Evolutionary conservation across 2,329 filamentous ascomycete species (phyloP), one percentile per base, ranked within the genome.

Genomic region (Sordariomycetes sp.): DNA sequence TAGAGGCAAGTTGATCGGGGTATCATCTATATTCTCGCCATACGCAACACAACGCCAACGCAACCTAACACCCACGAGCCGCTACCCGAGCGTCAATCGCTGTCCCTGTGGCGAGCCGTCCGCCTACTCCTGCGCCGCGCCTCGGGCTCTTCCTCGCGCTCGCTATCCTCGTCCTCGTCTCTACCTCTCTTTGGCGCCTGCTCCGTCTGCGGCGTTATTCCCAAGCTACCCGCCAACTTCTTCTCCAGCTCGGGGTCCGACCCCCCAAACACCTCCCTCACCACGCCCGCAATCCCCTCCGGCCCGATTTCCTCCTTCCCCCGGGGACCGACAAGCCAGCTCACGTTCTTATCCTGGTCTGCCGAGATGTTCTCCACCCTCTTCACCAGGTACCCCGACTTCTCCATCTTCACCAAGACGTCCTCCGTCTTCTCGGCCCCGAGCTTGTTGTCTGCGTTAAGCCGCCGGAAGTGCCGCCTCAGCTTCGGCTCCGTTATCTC

Each of bases 271-370:
- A 85, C 75, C 57, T 77, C 69, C 66, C 81, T 71, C 3, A 90
- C 82, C 61, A 96, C 70, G 0, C 82, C 84, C 20, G 84, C 81
- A 13, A 94, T 86, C 0, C 87, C 89, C 54, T 83, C 78, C n/a
- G 84, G 76, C 0, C 87, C 89, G 39, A 97, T 81, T 69, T 97
- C 94, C 8, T 91, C 77, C 70, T 87, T 94, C 6, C 88, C 92
- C 24, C 94, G 80, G 6, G 90, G 86, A 0, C 94, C 94, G 15
- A 96, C 81, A 58, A 87, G 81, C 79, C 89, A 99, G 53, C 89
- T 90, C 8, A 90, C 77, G 2, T 81, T 77, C 61, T 92, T 85
- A 42, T 95, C 89, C 28, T 87, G 89, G 1, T 82, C 83, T 67
- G 65, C 67, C 59, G 70, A 68, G 13, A 75, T 74, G 52, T 73